A percentile compares a stretch with the other conserved stretches of the same genome.
Conservation (phyloP, 768 basidiomycete species). For the Amanita muscaria region DNA sequence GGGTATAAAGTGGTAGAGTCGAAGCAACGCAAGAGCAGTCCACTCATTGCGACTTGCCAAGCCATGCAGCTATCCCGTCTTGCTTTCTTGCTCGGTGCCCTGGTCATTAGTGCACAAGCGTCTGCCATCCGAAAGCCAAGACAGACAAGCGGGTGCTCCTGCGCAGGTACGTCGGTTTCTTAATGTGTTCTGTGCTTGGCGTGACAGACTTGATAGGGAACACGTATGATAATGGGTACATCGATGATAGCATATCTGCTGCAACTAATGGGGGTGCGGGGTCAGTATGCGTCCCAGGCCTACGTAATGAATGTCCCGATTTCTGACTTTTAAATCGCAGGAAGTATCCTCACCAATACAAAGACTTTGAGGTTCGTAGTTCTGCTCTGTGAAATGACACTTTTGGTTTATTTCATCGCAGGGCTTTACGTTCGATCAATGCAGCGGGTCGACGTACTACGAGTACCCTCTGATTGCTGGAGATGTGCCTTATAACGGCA, state of each 20-base stretch:
- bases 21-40: too few species aligned
- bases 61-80: slow-evolving; percentile 7
- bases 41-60: neutral
- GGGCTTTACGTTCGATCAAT: slow-evolving; percentile 19
- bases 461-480: slow-evolving; percentile 20
- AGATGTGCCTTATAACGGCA: slow-evolving; percentile 14
- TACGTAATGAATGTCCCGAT: neutral
- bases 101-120: slow-evolving; percentile 11
- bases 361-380: slow-evolving; percentile 18
- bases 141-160: slow-evolving; percentile 16
- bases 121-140: slow-evolving; percentile 12
- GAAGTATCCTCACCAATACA: slow-evolving; percentile 19
- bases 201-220: slow-evolving; percentile 11
- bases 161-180: slow-evolving; percentile 13
- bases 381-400: neutral
- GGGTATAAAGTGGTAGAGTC: too few species aligned
- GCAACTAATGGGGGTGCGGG: slow-evolving; percentile 17
- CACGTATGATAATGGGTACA: slow-evolving; percentile 9
- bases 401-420: slow-evolving; percentile 1
- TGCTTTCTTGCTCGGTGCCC: neutral
- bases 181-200: neutral
- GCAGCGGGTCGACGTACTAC: slow-evolving; percentile 18
- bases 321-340: slow-evolving; percentile 7
- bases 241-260: slow-evolving; percentile 14
- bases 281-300: slow-evolving; percentile 8